Base-by-base conservation (phyloP, 23 red algal genomes). In the Rhodosorus marinus region DNA sequence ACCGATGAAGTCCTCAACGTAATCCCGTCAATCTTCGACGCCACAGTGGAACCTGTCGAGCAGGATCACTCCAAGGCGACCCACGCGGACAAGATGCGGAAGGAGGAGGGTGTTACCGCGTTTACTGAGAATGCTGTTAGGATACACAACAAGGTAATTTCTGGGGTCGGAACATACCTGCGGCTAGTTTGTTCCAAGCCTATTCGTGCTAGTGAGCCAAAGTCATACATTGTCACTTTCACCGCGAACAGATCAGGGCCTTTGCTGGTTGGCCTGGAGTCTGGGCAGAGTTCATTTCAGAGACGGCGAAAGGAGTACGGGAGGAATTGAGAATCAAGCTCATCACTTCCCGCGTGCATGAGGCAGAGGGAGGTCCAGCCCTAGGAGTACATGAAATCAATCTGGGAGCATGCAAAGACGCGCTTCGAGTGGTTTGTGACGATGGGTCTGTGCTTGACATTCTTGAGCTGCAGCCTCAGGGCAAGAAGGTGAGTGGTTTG, bases 121-220 rank as follows among this genome's bases (percentile, higher is more conserved):
- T 95, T 95, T 36, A 61, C 51, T 4, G 69, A 95, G 60, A 95
- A 82, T 15, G 88, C 88, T 4, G 9, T 25, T 57, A 24, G 46
- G 34, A 60, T 84, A 8, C 88, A 95, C 55, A 95, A 95, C 38
- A 80, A 70, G 24, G 86, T 93, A 49, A n/a, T n/a, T n/a, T n/a
- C n/a, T n/a, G n/a, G n/a, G n/a, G n/a, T n/a, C n/a, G n/a, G n/a
- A n/a, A n/a, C n/a, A n/a, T n/a, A n/a, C n/a, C n/a, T n/a, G n/a
- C n/a, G n/a, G n/a, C n/a, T n/a, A n/a, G n/a, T n/a, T n/a, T n/a
- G n/a, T n/a, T n/a, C n/a, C n/a, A n/a, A n/a, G n/a, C n/a, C n/a
- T n/a, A n/a, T n/a, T n/a, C n/a, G n/a, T n/a, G n/a, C n/a, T n/a
- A n/a, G n/a, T n/a, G n/a, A n/a, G n/a, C n/a, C n/a, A n/a, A n/a